Evolutionary conservation across 805 yeast genomes (phyloP), one percentile per base, ranked within the genome.

Genomic region (Barnettozyma sp.): DNA sequence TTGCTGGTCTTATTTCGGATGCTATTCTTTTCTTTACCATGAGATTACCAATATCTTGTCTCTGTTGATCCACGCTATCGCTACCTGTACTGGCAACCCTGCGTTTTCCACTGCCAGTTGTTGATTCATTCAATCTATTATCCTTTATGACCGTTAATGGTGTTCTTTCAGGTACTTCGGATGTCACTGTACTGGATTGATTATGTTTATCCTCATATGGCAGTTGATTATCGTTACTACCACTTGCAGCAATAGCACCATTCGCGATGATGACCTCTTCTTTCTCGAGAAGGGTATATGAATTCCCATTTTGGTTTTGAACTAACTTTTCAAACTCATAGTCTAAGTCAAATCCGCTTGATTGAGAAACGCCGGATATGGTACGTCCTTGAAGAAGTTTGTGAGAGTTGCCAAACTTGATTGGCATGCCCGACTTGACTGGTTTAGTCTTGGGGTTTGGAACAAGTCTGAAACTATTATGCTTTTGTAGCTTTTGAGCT

Each of bases 251-350:
- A 11, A 16, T 6, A 6, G 4, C 30, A 6, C 18, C 18, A 13
- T 6, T 5, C 14, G 47, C 46, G 21, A 40, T 12, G n/a, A 40
- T 36, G 6, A 44, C 24, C 21, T 48, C 46, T 17, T 43, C 25
- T n/a, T 35, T 39, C 15, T 38, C 40, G 21, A 35, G 43, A 15
- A 41, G 35, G 5, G 45, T 39, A 26, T 48, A 49, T 1, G 34
- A 41, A 11, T 41, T 38, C 16, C 32, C 32, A 21, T 42, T 42
- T 18, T 48, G 44, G 6, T 42, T 23, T 13, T 50, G 49, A 23
- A 45, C 38, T 4, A 46, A 42, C 17, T 43, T 45, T 7, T 47
- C 48, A 27, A 52, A 48, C 14, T 44, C 52, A 21, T 42, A 43
- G 19, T 37, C 40, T 6, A 50, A 25, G 22, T 49, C 41, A 26